phyloP scores from a whole-genome alignment of 345 rosid species.

The Syzygium oleosum region DNA sequence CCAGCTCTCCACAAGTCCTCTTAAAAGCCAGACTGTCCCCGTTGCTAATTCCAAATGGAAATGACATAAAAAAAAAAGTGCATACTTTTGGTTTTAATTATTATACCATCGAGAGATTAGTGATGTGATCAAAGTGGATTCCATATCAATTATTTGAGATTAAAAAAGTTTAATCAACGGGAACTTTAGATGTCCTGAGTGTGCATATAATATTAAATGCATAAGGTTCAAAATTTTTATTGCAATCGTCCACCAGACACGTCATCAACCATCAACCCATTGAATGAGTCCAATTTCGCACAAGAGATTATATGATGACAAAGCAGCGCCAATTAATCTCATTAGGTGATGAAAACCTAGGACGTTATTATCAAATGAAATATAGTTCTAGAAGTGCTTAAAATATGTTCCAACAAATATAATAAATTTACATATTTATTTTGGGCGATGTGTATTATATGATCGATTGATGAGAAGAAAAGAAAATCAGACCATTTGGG shows the following conservation, averaged over 20 bases:
- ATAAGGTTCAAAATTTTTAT: neutral
- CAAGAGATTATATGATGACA: neutral
- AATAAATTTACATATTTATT: too few relatives aligned
- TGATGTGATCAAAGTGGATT: neutral
- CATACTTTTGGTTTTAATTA: neutral
- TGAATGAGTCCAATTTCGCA: neutral
- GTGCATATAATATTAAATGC: neutral
- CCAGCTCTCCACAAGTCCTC: neutral
- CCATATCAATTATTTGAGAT: neutral
- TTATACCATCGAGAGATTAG: neutral
- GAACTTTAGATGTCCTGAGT: neutral
- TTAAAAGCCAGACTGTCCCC: neutral
- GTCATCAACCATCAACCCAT: neutral
- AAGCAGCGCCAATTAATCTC: neutral
- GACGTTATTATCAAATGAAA: rapidly evolving
- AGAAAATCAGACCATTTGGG: too few relatives aligned
- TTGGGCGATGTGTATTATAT: too few relatives aligned
- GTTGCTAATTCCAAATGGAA: neutral
- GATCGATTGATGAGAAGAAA: too few relatives aligned
- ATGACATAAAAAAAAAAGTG: neutral
- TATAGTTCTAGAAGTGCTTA: neutral
- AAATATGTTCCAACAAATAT: too few relatives aligned
- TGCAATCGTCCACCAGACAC: too few relatives aligned
- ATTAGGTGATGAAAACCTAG: neutral
- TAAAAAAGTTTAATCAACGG: neutral